A percentile compares a stretch with the other conserved stretches of the same genome.
Evolutionary conservation across 495 filamentous ascomycete species (phyloP).

Genomic region (Annulohypoxylon bovei): DNA sequence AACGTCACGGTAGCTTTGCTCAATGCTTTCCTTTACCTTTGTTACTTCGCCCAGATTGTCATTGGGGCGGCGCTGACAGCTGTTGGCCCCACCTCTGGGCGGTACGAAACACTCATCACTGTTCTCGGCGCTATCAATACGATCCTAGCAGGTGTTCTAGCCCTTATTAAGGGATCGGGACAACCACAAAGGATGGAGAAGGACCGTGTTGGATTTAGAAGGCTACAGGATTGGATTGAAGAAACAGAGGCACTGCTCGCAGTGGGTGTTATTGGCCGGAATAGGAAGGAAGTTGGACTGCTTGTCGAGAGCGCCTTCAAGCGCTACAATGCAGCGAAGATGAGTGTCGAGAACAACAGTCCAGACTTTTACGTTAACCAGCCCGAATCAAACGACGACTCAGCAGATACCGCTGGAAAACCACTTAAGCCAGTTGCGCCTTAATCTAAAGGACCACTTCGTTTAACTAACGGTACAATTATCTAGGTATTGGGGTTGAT

Average conservation of each 20-base stretch:
- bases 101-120: constrained; percentile 53
- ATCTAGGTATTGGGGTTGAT: background rate
- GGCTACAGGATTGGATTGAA: constrained; percentile 54
- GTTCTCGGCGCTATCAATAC: constrained; percentile 60
- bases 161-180: constrained; percentile 57
- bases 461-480: background rate
- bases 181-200: constrained; percentile 54
- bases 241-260: constrained; percentile 48
- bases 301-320: constrained; percentile 57
- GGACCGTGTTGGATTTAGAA: constrained; percentile 53
- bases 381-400: constrained; percentile 17
- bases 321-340: constrained; percentile 57
- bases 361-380: constrained; percentile 54
- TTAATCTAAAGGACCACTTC: background rate
- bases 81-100: constrained; percentile 52
- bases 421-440: constrained; percentile 3
- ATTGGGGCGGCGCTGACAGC: constrained; percentile 59
- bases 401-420: constrained; percentile 18
- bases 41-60: constrained; percentile 56
- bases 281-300: constrained; percentile 55
- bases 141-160: constrained; percentile 59
- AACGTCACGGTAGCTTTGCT: too few relatives aligned
- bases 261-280: constrained; percentile 55
- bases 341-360: constrained; percentile 55
- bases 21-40: constrained; percentile 48